Percentiles rank a stretch among this genome's conserved stretches.
Conservation (phyloP, 2,329 filamentous ascomycete genomes). For the Fusarium sp. region DNA sequence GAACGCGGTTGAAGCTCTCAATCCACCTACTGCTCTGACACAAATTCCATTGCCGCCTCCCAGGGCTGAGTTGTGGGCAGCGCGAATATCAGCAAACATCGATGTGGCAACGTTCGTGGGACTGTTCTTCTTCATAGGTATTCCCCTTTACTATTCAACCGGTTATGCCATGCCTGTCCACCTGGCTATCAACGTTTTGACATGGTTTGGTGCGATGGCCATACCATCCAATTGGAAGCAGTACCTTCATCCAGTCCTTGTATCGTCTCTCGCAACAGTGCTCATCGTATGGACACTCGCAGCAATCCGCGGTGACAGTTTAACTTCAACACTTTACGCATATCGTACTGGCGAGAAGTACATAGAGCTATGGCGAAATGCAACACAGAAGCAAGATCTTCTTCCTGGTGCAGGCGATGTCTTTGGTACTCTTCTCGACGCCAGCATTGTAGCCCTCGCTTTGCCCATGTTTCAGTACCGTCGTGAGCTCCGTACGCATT, state of each 20-base stretch:
- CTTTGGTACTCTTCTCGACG: slow-evolving; percentile 65
- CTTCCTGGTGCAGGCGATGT: slow-evolving; percentile 67
- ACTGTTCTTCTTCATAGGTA: slow-evolving; percentile 62
- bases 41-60: slow-evolving; percentile 58
- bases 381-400: slow-evolving; percentile 29
- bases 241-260: slow-evolving; percentile 68
- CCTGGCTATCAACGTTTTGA: slow-evolving; percentile 60
- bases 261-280: slow-evolving; percentile 64
- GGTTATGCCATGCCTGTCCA: slow-evolving; percentile 65
- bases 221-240: slow-evolving; percentile 61
- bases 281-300: slow-evolving; percentile 65
- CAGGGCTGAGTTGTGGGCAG: slow-evolving; percentile 62
- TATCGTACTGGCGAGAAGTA: slow-evolving; percentile 67
- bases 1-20: slow-evolving; percentile 37
- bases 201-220: slow-evolving; percentile 62
- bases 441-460: slow-evolving; percentile 67
- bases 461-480: slow-evolving; percentile 71
- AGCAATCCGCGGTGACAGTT: slow-evolving; percentile 53
- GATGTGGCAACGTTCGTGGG: slow-evolving; percentile 58
- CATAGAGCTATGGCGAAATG: slow-evolving; percentile 60
- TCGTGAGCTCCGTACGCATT: slow-evolving; percentile 64
- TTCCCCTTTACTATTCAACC: slow-evolving; percentile 65
- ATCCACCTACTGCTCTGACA: slow-evolving; percentile 41
- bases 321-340: slow-evolving; percentile 55
- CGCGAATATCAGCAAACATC: slow-evolving; percentile 56